Percentiles rank a stretch among this genome's conserved stretches.
Evolutionary conservation across 2,329 filamentous ascomycete genomes (phyloP).

Genomic region (Exserohilum turcica): DNA sequence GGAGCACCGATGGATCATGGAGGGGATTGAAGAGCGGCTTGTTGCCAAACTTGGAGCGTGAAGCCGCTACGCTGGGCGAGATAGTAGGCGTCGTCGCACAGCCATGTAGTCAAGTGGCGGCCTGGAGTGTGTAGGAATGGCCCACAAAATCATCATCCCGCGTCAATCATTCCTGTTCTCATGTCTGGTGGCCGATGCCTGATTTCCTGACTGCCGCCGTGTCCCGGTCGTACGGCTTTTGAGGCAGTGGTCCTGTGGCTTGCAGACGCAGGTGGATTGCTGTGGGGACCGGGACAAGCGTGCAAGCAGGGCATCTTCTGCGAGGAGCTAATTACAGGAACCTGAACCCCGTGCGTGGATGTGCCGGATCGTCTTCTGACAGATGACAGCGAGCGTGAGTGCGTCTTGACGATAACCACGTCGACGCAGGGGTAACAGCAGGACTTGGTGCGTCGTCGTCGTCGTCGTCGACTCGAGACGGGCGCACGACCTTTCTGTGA

Average conservation of each 20-base stretch:
- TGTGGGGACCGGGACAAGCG: constrained; percentile 12
- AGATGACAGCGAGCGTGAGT: constrained; percentile 10
- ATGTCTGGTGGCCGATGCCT: constrained; percentile 29
- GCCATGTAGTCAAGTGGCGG: constrained; percentile 12
- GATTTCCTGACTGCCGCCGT: constrained; percentile 34
- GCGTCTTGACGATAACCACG: constrained; percentile 6
- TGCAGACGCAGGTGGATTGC: constrained; percentile 19
- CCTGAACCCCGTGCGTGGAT: constrained; percentile 25
- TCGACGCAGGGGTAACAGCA: constrained; percentile 31
- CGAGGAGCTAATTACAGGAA: constrained; percentile 7
- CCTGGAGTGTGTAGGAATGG: constrained; percentile 13
- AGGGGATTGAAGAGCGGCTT: constrained; percentile 84
- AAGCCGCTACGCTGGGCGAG: constrained; percentile 12
- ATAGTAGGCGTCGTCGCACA: constrained; percentile 11
- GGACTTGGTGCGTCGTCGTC: constrained; percentile 14
- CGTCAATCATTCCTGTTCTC: constrained; percentile 28
- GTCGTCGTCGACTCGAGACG: constrained; percentile 14
- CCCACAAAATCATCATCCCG: constrained; percentile 29
- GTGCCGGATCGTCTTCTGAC: constrained; percentile 26
- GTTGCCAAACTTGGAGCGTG: constrained; percentile 55
- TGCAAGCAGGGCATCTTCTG: constrained; percentile 13
- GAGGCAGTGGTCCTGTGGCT: constrained; percentile 30
- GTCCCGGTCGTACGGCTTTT: constrained; percentile 31
- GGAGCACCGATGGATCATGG: constrained; percentile 89
- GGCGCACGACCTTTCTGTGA: constrained; percentile 11